Percentiles rank a stretch among this genome's conserved stretches.
These are phyloP conservation scores for Hymenoscyphus albidus DNA, from an alignment of 2,329 filamentous ascomycete genomes.

Conservation along the genomic window DNA sequence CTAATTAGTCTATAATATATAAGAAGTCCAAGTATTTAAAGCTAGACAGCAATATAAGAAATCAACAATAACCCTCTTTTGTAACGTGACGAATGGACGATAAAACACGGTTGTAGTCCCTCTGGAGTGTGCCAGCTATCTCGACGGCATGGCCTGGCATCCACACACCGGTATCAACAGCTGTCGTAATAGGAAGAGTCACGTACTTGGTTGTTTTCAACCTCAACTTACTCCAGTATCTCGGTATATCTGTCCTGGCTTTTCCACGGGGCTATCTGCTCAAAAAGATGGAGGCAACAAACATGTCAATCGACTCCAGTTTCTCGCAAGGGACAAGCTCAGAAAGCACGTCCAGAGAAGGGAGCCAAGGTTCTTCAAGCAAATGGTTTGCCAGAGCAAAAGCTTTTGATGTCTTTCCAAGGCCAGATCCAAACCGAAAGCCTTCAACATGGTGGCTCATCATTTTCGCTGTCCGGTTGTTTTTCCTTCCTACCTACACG, in stretches of 20 bases:
- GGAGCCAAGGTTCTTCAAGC: too few species aligned
- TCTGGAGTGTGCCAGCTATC: neutral
- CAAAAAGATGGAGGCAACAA: neutral
- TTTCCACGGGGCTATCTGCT: neutral
- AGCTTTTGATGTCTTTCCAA: neutral
- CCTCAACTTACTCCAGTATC: neutral
- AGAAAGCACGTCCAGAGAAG: neutral
- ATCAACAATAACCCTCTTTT: too few species aligned
- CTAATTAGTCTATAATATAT: too few species aligned
- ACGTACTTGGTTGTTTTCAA: constrained; percentile 5
- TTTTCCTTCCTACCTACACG: neutral
- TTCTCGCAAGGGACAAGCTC: neutral
- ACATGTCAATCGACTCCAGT: neutral
- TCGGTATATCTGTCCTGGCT: neutral
- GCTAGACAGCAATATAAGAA: too few species aligned
- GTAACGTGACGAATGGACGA: too few species aligned
- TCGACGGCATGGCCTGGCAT: neutral
- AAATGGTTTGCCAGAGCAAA: neutral
- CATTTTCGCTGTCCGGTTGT: neutral
- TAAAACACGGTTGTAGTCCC: neutral
- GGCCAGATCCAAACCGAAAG: neutral
- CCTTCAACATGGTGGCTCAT: neutral
- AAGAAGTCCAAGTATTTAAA: too few species aligned
- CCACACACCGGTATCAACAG: neutral
- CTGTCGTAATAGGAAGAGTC: neutral